Base-by-base conservation (phyloP, 768 basidiomycete species). In the Termitomyces sp. region DNA sequence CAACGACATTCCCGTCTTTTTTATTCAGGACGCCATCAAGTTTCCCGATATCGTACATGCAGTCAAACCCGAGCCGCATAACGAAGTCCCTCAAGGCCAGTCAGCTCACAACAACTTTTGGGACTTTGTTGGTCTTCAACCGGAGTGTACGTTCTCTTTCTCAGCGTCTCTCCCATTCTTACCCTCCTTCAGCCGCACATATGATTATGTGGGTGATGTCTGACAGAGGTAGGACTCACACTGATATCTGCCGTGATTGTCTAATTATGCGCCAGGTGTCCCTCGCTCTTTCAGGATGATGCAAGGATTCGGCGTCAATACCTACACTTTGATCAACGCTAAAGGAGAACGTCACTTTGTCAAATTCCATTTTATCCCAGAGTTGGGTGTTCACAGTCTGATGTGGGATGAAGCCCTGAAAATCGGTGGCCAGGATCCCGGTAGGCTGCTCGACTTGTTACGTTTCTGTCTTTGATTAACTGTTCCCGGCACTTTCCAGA, bases 361-460 rank as follows among this genome's bases (percentile, higher is more conserved):
- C 74, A 96, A 95, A 72, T 95, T 94, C 71, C 91, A 94, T 72
- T 91, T 85, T 79, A 84, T 83, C 42, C 85, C 93, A 18, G 84
- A 93, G 72, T 81, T 94, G 16, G 93, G 93, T 22, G 90, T 90
- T 1, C 90, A 94, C 69, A 89, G 86, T 60, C 76, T 96, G 16
- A 78, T 90, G 6, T 96, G 94, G 93, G 94, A 96, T 63, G 94
- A 97, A 66, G 91, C 91, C 0, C 77, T 96, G 62, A 95, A 95
- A 71, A 82, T 96, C 44, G 63, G 65, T 16, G 90, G 91, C 0
- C 91, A 94, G 71, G 94, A 96, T 72, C 93, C 94, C 39, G 85
- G 85, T 86, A 66, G 58, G 73, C 57, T 18, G 9, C 44, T 16
- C 42, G 7, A 16, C 40, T 52, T 36, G 24, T 5, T 3, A 16